These are phyloP conservation scores for Xerocomellus dryophilus DNA, from an alignment of 768 basidiomycete species.

Conservation along the genomic window DNA sequence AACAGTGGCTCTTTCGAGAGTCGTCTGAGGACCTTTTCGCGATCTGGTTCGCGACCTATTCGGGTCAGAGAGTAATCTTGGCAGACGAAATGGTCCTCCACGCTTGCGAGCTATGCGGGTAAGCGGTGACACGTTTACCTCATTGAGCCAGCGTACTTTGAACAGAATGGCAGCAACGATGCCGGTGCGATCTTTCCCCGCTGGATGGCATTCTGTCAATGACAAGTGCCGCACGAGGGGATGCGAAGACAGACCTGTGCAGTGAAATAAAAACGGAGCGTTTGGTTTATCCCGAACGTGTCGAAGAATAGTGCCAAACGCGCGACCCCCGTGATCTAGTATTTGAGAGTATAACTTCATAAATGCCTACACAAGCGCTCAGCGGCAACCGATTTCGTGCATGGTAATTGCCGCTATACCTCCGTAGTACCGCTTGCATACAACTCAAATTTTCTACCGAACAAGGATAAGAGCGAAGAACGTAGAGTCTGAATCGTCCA, in stretches of 20 bases:
- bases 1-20: conserved; percentile 71
- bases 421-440: conserved; percentile 82
- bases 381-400: background rate
- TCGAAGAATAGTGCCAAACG: conserved; percentile 69
- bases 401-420: conserved; percentile 35
- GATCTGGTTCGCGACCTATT: conserved; percentile 75
- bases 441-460: conserved; percentile 44
- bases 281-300: conserved; percentile 70
- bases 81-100: conserved; percentile 60
- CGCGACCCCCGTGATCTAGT: conserved; percentile 63
- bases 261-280: conserved; percentile 69
- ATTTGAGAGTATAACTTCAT: conserved; percentile 82
- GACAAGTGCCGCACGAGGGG: background rate
- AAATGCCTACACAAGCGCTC: conserved; percentile 52
- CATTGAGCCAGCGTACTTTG: conserved; percentile 42
- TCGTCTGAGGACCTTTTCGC: conserved; percentile 65
- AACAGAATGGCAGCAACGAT: conserved; percentile 70
- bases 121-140: background rate
- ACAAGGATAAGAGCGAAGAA: conserved; percentile 5
- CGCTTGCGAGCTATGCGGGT: conserved; percentile 61
- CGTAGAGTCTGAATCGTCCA: background rate
- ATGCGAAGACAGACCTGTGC: conserved; percentile 48
- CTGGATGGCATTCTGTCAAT: conserved; percentile 29
- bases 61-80: conserved; percentile 76
- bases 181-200: conserved; percentile 83